phyloP scores from a whole-genome alignment of 2,329 filamentous ascomycete genomes.

The Chrysosporium queenslandicum region DNA sequence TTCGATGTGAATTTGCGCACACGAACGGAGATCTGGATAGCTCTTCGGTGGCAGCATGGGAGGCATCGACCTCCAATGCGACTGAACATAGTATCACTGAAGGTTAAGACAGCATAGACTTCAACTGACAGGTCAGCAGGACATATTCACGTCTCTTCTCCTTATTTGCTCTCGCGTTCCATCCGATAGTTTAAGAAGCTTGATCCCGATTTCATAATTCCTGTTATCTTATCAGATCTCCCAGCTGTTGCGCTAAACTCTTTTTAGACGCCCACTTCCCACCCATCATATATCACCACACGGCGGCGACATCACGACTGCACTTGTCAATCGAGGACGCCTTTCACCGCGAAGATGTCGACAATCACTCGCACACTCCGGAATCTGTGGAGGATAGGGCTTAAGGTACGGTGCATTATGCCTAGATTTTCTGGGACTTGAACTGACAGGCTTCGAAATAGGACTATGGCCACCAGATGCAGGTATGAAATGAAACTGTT shows the following conservation, averaged over 20 bases:
- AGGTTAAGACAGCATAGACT: neutral
- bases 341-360: conserved; percentile 59
- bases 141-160: neutral
- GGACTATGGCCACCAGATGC: conserved; percentile 88
- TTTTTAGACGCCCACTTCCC: conserved; percentile 10
- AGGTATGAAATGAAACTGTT: conserved; percentile 48
- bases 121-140: neutral
- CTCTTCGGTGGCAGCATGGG: conserved; percentile 27
- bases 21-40: conserved; percentile 19
- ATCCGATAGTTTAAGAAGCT: neutral
- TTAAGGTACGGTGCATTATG: conserved; percentile 56
- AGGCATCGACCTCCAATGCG: conserved; percentile 32
- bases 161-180: neutral
- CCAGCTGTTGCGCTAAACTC: conserved; percentile 14
- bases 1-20: conserved; percentile 33
- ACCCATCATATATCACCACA: no score
- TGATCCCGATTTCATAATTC: neutral
- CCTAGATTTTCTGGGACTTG: conserved; percentile 15
- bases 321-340: neutral
- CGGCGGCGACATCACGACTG: neutral
- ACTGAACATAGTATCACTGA: conserved; percentile 28
- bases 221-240: conserved; percentile 15
- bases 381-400: conserved; percentile 76
- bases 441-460: conserved; percentile 40
- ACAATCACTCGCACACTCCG: conserved; percentile 74